Evolutionary conservation across 2,329 filamentous ascomycete species (phyloP), one percentile per base, ranked within the genome.

Genomic region (Colletotrichum lini): DNA sequence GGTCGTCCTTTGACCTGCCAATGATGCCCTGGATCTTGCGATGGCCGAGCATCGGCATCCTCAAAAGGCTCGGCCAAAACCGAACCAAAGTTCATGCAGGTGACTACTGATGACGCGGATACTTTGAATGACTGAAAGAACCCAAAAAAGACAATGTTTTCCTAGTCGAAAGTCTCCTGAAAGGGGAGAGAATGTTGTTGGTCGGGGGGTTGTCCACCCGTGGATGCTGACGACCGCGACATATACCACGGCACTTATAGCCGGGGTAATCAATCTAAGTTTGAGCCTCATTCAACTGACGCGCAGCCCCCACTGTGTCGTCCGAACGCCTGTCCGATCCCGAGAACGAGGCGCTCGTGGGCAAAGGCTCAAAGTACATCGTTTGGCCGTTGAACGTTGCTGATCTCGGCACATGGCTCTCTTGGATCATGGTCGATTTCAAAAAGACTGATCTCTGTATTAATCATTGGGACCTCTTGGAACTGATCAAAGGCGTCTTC

Each of bases 201-300:
- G 18, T n/a, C 16, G 50, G 26, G 23, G 2, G 8, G 13, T 38
- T 40, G 8, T 16, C 21, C 10, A 30, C 30, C 16, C 16, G 6
- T 9, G 16, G 42, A 8, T 35, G 9, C 16, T 7, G 10, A 7
- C 13, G 15, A 16, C 35, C 7, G 18, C 10, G 60, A 5, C 4
- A 16, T 44, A 30, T n/a, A n/a, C 23, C 35, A 16, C 30, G n/a
- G 16, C 42, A 7, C 6, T 2, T 35, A 50, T 40, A 16, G 10
- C 30, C 8, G 21, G 59, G 30, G 59, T 35, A 62, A 52, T 62
- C 35, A 62, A 62, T 52, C 35, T 50, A 42, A n/a, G 47, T 62
- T 62, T 18, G 13, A 52, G 38, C 21, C 21, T 52, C 35, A 44
- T 16, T 52, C 12, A 23, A 40, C 52, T 7, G 45, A 21, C 30